Evolutionary conservation across 2,329 filamentous ascomycete genomes (phyloP).

Genomic region (Xylariomycetidae sp.): DNA sequence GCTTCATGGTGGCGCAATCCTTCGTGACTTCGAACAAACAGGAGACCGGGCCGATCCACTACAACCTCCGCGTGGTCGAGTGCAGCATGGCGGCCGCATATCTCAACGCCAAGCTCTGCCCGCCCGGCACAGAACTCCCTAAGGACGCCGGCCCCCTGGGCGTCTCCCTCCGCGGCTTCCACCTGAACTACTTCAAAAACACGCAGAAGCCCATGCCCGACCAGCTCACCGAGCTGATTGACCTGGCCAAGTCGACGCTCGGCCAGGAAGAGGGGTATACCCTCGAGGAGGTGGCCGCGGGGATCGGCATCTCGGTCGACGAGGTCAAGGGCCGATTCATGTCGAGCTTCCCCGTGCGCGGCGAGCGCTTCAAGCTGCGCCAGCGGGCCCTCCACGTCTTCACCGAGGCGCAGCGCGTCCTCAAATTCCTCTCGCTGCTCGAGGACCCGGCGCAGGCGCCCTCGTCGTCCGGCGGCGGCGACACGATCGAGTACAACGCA

Average conservation of each 20-base stretch:
- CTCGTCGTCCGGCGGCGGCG: slow-evolving; percentile 39
- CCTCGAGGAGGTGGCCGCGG: slow-evolving; percentile 72
- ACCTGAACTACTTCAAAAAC: slow-evolving; percentile 70
- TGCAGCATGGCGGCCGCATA: slow-evolving; percentile 80
- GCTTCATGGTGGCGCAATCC: slow-evolving; percentile 90
- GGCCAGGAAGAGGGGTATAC: slow-evolving; percentile 81
- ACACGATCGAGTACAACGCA: slow-evolving; percentile 58
- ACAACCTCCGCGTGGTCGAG: slow-evolving; percentile 95
- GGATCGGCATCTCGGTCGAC: slow-evolving; percentile 63
- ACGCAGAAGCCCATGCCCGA: slow-evolving; percentile 48
- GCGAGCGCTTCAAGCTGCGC: slow-evolving; percentile 79
- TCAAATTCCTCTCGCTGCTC: slow-evolving; percentile 78
- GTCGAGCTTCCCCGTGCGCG: slow-evolving; percentile 82
- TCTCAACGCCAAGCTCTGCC: slow-evolving; percentile 55
- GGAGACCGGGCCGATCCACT: slow-evolving; percentile 87
- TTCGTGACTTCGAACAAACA: slow-evolving; percentile 95
- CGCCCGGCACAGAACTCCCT: slow-evolving; percentile 57
- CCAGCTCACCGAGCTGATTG: slow-evolving; percentile 71
- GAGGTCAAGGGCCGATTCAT: slow-evolving; percentile 76
- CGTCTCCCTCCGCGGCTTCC: slow-evolving; percentile 79
- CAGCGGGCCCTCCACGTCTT: slow-evolving; percentile 91
- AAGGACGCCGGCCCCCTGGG: slow-evolving; percentile 78
- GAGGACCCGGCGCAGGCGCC: slow-evolving; percentile 40
- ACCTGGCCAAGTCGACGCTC: slow-evolving; percentile 66
- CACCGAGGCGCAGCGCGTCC: slow-evolving; percentile 79